Evolutionary conservation across 2,329 filamentous ascomycete genomes (phyloP), one percentile per base, ranked within the genome.

Genomic region (Bipolaris bicolor): DNA sequence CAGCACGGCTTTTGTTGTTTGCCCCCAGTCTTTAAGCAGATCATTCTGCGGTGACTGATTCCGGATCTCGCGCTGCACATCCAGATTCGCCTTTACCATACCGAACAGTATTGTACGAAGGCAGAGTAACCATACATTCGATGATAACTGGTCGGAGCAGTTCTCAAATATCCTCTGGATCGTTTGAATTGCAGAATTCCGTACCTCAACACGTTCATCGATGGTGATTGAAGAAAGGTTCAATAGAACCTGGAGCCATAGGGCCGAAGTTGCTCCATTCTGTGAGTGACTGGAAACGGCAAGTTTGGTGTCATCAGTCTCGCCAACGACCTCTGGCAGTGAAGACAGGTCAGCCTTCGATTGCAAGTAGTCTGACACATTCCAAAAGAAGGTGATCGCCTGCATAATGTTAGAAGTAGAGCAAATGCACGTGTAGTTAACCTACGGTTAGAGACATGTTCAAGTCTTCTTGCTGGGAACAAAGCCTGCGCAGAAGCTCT

Each of bases 341-440:
- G 67, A 67, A 3, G 74, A 69, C 4, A 72, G 67, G 20, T 81
- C 78, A 47, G 80, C 80, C 36, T 81, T 79, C 7, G 77, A 77
- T 54, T 86, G 83, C 18, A 98, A 81, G 62, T 93, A 95, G 74
- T 97, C 93, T 0, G 94, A 97, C 7, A 97, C 85, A 52, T 94
- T 93, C 92, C 93, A 97, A 75, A 97, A 96, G 71, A 96, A 95
- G 0, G 94, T 97, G 7, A 97, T 91, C 1, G 93, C 95, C 86
- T 91, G 47, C 50, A 34, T 34, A 29, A 29, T 52, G 51, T 69
- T 34, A 63, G 63, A 18, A 7, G 11, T 48, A 9, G 18, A 18
- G 43, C 5, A n/a, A 13, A 5, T 11, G 10, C 45, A 36, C 7
- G 3, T 9, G 15, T n/a, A 13, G 50, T 34, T 18, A 13, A 48